Evolutionary conservation across 352 stramenopile genomes (phyloP), one percentile per base, ranked within the genome.

Genomic region (Pilasporangium apinafurcum): DNA sequence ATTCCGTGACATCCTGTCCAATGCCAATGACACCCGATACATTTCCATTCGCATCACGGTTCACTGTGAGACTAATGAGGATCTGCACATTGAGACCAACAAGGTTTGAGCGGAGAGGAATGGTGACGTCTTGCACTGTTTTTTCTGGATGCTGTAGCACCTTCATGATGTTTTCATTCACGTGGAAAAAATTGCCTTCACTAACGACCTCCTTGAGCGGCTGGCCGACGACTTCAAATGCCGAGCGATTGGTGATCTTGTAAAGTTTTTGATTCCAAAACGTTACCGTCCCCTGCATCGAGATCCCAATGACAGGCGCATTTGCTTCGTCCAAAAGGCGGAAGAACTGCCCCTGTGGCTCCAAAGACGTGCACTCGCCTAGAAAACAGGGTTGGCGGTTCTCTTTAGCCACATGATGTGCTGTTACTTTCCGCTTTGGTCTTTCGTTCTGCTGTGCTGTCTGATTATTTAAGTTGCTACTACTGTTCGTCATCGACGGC

Each of bases 211-310:
- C 64, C 18, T 65, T 35, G 17, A 88, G 44, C 0, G 60, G 51
- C 8, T 37, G 38, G 4, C 57, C 61, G n/a, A 74, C 14, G 2
- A 79, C 64, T 18, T 67, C 44, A 8, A 20, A 48, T 16, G 52
- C 16, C 14, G 37, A 34, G 8, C 71, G 34, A n/a, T 56, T 66
- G 26, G 67, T 74, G 33, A 80, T 53, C 29, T 64, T 37, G 32
- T 53, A 58, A 27, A 86, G 51, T 48, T 74, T 76, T 13, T 70
- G 37, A 58, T 89, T 89, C 76, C 76, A 89, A 33, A 83, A 60
- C 38, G 70, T 62, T n/a, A 89, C 58, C 46, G 35, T 43, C 4
- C 68, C 70, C 34, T 70, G 50, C 10, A 41, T 34, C 29, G 64
- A 56, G 34, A 86, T 37, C 12, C 59, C 68, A 21, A 89, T 44